Evolutionary conservation across 139 green algal species (phyloP).

Genomic region (Raphidocelis subcapitata): DNA sequence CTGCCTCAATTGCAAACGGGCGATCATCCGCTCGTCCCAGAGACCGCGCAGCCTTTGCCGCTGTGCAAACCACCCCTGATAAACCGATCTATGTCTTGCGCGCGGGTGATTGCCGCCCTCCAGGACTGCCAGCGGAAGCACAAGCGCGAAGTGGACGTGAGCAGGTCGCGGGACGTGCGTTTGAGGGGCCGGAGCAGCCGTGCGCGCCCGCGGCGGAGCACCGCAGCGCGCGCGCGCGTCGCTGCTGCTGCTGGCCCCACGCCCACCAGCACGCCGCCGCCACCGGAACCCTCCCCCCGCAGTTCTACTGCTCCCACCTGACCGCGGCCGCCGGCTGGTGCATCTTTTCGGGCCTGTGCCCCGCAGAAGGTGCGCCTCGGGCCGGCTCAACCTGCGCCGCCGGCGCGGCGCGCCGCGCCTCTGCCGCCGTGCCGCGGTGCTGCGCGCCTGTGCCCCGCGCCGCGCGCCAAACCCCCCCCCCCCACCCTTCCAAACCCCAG

Average conservation of each 20-base stretch:
- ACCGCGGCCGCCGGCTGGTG: conserved; percentile 45
- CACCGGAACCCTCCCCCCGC: too few relatives aligned
- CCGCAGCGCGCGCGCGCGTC: too few relatives aligned
- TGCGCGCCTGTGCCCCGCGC: too few relatives aligned
- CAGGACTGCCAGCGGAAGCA: conserved; percentile 43
- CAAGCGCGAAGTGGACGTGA: conserved; percentile 31
- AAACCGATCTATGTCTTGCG: conserved; percentile 29
- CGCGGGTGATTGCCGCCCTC: conserved; percentile 24
- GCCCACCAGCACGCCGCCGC: not conserved
- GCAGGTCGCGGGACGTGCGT: not conserved
- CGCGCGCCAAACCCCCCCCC: too few relatives aligned
- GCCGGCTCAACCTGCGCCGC: too few relatives aligned
- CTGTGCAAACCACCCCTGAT: too few relatives aligned
- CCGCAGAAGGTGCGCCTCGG: conserved; percentile 39
- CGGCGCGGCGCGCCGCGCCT: too few relatives aligned
- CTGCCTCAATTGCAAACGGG: too few relatives aligned
- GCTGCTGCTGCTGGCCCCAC: not conserved
- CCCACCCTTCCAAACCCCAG: conserved; percentile 14
- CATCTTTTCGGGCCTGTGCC: conserved; percentile 42
- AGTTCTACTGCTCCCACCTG: conserved; percentile 44
- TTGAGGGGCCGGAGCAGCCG: not conserved
- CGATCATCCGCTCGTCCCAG: too few relatives aligned
- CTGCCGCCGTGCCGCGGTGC: too few relatives aligned
- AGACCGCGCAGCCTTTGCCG: too few relatives aligned
- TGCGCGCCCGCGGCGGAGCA: not conserved